Percentiles rank a stretch among this genome's conserved stretches.
Conservation (phyloP, 805 yeast genomes). For the Ogataea henricii region DNA sequence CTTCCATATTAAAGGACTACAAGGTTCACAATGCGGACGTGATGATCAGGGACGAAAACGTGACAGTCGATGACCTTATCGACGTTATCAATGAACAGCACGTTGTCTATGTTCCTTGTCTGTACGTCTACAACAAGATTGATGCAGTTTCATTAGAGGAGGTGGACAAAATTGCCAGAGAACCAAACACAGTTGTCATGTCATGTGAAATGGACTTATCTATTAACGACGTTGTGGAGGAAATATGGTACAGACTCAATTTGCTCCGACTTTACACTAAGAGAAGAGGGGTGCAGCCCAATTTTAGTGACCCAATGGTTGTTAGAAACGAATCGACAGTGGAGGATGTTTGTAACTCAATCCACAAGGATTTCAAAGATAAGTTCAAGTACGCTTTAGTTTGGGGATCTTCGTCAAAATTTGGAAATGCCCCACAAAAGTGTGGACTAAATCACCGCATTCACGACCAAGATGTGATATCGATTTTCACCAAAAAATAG, state of each 20-base stretch:
- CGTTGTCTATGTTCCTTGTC: slow-evolving; percentile 85
- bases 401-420: slow-evolving; percentile 93
- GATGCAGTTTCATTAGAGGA: slow-evolving; percentile 96
- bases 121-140: slow-evolving; percentile 91
- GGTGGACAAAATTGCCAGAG: slow-evolving; percentile 87
- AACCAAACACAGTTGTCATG: slow-evolving; percentile 91
- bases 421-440: slow-evolving; percentile 85
- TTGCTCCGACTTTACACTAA: slow-evolving; percentile 85
- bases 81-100: slow-evolving; percentile 88
- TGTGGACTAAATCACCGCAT: slow-evolving; percentile 86
- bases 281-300: slow-evolving; percentile 79
- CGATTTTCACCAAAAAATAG: slow-evolving; percentile 76
- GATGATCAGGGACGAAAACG: slow-evolving; percentile 81
- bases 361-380: slow-evolving; percentile 89
- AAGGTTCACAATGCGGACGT: slow-evolving; percentile 94
- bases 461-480: slow-evolving; percentile 92
- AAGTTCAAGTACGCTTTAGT: slow-evolving; percentile 93
- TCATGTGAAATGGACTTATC: slow-evolving; percentile 90
- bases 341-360: slow-evolving; percentile 86
- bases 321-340: slow-evolving; percentile 78
- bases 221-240: slow-evolving; percentile 82
- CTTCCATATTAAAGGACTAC: slow-evolving; percentile 79
- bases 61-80: slow-evolving; percentile 89
- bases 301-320: slow-evolving; percentile 87
- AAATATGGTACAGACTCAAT: slow-evolving; percentile 87